These are phyloP conservation scores for Xylariaceae sp. DNA, from an alignment of 2,329 filamentous ascomycete genomes.

Conservation along the genomic window DNA sequence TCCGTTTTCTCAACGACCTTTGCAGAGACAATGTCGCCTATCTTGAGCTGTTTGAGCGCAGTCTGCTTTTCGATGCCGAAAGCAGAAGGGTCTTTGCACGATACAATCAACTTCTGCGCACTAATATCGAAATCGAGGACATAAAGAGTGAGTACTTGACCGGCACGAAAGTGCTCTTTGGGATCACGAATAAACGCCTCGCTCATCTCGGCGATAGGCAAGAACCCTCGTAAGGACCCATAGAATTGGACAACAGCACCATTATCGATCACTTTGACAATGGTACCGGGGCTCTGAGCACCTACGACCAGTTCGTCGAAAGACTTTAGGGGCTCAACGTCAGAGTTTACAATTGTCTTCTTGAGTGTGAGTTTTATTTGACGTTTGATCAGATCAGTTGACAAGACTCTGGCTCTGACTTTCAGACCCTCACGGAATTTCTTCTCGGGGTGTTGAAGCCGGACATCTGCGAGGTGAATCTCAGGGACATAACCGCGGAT, in stretches of 20 bases:
- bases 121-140: conserved; percentile 76
- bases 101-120: conserved; percentile 71
- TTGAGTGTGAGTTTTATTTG: conserved; percentile 87
- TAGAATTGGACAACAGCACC: conserved; percentile 95
- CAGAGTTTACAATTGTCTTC: conserved; percentile 89
- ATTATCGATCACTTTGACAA: conserved; percentile 72
- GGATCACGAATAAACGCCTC: conserved; percentile 92
- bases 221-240: conserved; percentile 74
- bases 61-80: conserved; percentile 73
- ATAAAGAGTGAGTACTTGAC: conserved; percentile 88
- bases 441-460: conserved; percentile 87
- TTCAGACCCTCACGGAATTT: conserved; percentile 86
- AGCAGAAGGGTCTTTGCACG: conserved; percentile 82
- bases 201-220: conserved; percentile 96
- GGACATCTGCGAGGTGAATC: conserved; percentile 82
- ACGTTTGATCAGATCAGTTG: conserved; percentile 68
- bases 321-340: conserved; percentile 71
- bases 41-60: conserved; percentile 67
- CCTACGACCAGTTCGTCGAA: conserved; percentile 72
- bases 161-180: conserved; percentile 79
- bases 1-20: conserved; percentile 78
- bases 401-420: conserved; percentile 82
- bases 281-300: conserved; percentile 77
- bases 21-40: conserved; percentile 72
- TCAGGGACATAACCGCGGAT: conserved; percentile 87